Conservation (phyloP, 2,329 filamentous ascomycete genomes). For the Colletotrichum sp. region DNA sequence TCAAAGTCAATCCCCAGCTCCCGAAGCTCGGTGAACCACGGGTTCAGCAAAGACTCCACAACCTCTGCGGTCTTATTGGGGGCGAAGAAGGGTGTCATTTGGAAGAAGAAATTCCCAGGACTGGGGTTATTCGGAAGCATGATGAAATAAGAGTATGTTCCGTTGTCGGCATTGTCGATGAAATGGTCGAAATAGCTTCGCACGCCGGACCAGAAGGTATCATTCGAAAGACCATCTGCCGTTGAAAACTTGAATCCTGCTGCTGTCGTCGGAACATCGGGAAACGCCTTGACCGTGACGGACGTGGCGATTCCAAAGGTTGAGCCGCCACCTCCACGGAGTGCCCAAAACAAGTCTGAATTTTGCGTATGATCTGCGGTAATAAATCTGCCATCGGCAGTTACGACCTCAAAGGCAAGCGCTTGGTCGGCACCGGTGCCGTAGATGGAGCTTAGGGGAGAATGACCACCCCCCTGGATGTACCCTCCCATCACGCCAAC, state of each 20-base stretch:
- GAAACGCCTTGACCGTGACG: conserved; percentile 4
- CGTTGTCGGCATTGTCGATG: conserved; percentile 1
- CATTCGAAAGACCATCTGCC: background rate
- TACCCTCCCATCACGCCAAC: conserved; percentile 66
- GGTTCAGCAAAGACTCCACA: background rate
- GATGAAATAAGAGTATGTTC: background rate
- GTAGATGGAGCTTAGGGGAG: conserved; percentile 52
- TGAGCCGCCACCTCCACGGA: conserved; percentile 59
- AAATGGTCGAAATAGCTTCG: conserved; percentile 9
- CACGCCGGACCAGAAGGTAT: background rate
- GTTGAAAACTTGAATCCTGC: conserved; percentile 1
- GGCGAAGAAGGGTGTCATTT: conserved; percentile 17
- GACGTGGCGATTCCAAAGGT: conserved; percentile 1
- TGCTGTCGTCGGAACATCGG: background rate
- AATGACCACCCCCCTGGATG: conserved; percentile 64
- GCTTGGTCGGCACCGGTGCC: conserved; percentile 66
- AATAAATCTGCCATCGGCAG: conserved; percentile 50
- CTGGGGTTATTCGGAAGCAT: background rate
- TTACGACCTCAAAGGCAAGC: conserved; percentile 60
- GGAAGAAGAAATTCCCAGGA: conserved; percentile 1
- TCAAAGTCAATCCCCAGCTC: background rate
- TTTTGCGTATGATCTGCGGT: conserved; percentile 52
- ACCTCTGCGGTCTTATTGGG: conserved; percentile 9
- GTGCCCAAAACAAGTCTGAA: conserved; percentile 66
- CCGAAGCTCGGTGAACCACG: background rate